Conservation (phyloP, 2,329 filamentous ascomycete species). For the Penicillium griseofulvum region DNA sequence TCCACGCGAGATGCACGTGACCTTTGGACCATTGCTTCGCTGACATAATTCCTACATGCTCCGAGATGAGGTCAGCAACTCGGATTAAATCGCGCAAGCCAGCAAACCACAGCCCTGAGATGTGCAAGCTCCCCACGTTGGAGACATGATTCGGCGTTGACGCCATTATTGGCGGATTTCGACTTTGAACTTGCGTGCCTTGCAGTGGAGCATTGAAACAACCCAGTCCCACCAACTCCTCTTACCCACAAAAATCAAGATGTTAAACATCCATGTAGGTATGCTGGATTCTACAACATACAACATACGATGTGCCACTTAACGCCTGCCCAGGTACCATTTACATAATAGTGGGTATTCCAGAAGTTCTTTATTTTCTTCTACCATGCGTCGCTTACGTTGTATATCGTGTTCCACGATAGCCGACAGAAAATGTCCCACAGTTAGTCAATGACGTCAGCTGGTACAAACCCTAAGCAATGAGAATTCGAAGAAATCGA, state of each 20-base stretch:
- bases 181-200: slow-evolving; percentile 1
- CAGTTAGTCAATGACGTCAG: slow-evolving; percentile 21
- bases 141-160: slow-evolving; percentile 1
- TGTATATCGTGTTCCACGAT: slow-evolving; percentile 12
- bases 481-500: slow-evolving; percentile 8
- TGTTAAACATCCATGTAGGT: neutral
- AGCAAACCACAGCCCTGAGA: neutral
- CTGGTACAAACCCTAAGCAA: slow-evolving; percentile 8
- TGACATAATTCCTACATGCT: neutral
- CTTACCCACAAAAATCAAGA: neutral
- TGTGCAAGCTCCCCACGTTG: neutral
- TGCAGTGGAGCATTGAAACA: slow-evolving; percentile 8
- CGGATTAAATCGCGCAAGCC: slow-evolving; percentile 10
- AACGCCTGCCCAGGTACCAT: slow-evolving; percentile 9
- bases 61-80: slow-evolving; percentile 1
- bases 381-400: neutral
- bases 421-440: slow-evolving; percentile 7
- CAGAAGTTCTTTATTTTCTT: neutral
- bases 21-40: neutral
- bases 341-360: neutral
- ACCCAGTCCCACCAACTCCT: neutral
- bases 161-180: neutral
- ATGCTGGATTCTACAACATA: neutral
- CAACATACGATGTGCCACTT: slow-evolving; percentile 8
- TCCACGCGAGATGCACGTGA: slow-evolving; percentile 6